Base-by-base conservation (phyloP, 2,329 filamentous ascomycete genomes). In the Penicillium frequentans region DNA sequence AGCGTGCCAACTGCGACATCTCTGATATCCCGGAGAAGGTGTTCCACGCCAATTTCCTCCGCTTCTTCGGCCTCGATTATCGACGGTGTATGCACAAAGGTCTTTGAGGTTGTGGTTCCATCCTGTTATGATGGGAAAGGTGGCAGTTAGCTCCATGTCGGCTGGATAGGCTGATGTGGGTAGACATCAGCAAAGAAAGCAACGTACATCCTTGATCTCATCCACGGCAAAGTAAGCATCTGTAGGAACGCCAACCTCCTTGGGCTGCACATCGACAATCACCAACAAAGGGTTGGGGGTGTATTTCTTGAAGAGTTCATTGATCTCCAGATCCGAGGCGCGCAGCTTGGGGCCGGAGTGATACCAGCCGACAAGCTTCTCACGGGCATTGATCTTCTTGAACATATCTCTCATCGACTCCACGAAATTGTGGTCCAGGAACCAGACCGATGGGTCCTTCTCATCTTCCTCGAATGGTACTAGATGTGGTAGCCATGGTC, bases 321-420 rank as follows among this genome's bases (percentile, higher is more conserved):
- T 99, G 88, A 99, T 96, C 81, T 98, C 91, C 66, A 99, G 81
- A 82, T 99, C 95, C 46, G 95, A 97, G 55, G 93, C 93, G 73
- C 95, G 88, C 71, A 99, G 84, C 83, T 98, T 99, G 39, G 95
- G 95, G 43, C 95, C 95, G 21, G 95, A 96, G 79, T 99, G 95
- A 78, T 99, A 99, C 95, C 95, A 99, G 72, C 95, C 95, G 84
- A 99, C 96, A 75, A 99, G 85, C 86, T 98, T 98, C 82, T 99
- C 95, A 63, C 91, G 84, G 60, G 95, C 95, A 81, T 99, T 99
- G 83, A 99, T 93, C 81, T 98, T 98, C 84, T 99, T 99, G 85
- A 99, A 99, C 95, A 99, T 99, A 78, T 98, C 95, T 80, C 95
- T 96, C 95, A 99, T 99, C 68, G 89, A 91, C 79, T 99, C 95